These are phyloP conservation scores for Dendrostoma leiphaemia DNA, from an alignment of 2,329 filamentous ascomycete species.

Conservation along the genomic window DNA sequence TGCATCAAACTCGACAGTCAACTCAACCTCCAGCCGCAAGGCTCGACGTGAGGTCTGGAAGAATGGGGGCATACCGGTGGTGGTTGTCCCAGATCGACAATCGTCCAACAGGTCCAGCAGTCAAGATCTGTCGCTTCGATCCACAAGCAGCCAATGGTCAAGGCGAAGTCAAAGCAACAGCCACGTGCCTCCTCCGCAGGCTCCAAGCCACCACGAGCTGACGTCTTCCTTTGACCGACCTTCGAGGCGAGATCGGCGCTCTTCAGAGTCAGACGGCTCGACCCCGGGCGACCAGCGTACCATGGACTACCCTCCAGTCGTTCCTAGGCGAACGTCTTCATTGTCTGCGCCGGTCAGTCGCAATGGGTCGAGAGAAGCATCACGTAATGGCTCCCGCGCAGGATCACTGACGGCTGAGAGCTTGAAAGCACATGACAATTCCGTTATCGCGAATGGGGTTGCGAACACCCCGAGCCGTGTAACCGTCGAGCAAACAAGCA, in stretches of 20 bases:
- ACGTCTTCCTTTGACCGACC: slow-evolving; percentile 43
- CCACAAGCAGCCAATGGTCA: slow-evolving; percentile 58
- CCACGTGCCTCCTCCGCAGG: slow-evolving; percentile 44
- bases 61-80: slow-evolving; percentile 59
- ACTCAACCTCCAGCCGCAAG: slow-evolving; percentile 51
- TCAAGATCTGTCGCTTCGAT: slow-evolving; percentile 54
- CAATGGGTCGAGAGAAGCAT: slow-evolving; percentile 6
- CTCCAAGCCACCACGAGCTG: slow-evolving; percentile 39
- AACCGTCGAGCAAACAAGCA: slow-evolving; percentile 1
- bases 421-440: slow-evolving; percentile 50
- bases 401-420: slow-evolving; percentile 59
- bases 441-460: slow-evolving; percentile 22
- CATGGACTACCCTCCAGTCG: slow-evolving; percentile 57
- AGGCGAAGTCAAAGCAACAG: slow-evolving; percentile 51
- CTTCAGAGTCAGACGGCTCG: slow-evolving; percentile 48
- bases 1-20: slow-evolving; percentile 46
- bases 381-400: slow-evolving; percentile 46
- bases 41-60: slow-evolving; percentile 59
- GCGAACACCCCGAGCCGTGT: slow-evolving; percentile 10
- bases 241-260: slow-evolving; percentile 37
- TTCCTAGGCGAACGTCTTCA: slow-evolving; percentile 58
- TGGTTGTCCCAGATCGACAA: slow-evolving; percentile 58
- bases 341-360: slow-evolving; percentile 62
- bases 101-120: slow-evolving; percentile 51
- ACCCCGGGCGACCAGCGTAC: slow-evolving; percentile 48